Evolutionary conservation across 148 eudicot species (phyloP), one percentile per base, ranked within the genome.

Genomic region (Agrostemma githago): DNA sequence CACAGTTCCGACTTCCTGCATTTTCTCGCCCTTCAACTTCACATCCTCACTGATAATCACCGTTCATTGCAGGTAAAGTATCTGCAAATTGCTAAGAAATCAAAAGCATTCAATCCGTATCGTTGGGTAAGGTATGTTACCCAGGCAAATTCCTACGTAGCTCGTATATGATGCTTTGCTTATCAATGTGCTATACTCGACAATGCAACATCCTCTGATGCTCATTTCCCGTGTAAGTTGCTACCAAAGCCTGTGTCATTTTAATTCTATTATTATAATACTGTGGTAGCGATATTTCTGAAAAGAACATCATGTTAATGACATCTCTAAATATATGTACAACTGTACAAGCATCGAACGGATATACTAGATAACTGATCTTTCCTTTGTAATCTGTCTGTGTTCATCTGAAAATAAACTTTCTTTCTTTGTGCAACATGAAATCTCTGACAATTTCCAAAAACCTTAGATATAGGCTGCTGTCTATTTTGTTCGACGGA

Each of bases 51-150:
- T 17, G 40, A 77, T 62, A 40, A 17, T 67, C 48, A 9, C 72
- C 7, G 15, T 21, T 82, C 1, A 69, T 38, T 73, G 80, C 82
- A 88, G 97, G 97, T 91, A 72, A 91, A 89, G 78, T 91, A 88
- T 80, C 78, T 89, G 80, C 97, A 91, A 77, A 89, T 91, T 76
- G 89, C 92, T 17, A 91, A 88, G 92, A 89, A 83, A 80, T 84
- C 90, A 4, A 88, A 86, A 80, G 61, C 85, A 62, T 83, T 84
- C 77, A 91, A 89, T 67, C 97, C 97, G 2, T 91, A 89, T 74
- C 90, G 94, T 59, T 91, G 97, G 97, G 94, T 91, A 70, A 88
- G 94, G 79, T 91, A 91, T 46, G 94, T 91, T 67, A 89, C 97
- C 40, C 97, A 88, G 68, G 87, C 94, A 19, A 89, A 89, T 83